These are phyloP conservation scores for Cajanus cajan DNA, from an alignment of 306 rosid genomes.

Conservation along the genomic window DNA sequence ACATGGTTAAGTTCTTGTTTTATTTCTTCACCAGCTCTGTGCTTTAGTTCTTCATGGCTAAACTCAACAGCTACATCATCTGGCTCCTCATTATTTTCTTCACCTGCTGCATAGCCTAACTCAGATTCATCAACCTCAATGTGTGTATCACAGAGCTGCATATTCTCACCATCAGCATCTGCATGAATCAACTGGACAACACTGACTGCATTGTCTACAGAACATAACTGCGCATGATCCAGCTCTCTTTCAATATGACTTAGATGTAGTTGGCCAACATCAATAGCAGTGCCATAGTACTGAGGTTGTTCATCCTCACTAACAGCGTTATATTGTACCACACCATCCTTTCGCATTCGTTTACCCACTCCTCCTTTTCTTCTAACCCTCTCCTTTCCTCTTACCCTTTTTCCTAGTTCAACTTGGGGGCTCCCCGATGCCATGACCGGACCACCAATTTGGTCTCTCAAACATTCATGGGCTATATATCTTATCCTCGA, in stretches of 20 bases:
- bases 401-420: constrained; percentile 75
- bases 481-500: constrained; percentile 82
- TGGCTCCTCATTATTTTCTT: constrained; percentile 40
- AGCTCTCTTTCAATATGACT: constrained; percentile 55
- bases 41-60: constrained; percentile 52
- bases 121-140: constrained; percentile 65
- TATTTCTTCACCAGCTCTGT: constrained; percentile 48
- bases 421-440: constrained; percentile 51
- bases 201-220: constrained; percentile 48
- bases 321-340: constrained; percentile 45
- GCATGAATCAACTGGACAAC: constrained; percentile 55
- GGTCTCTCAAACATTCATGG: constrained; percentile 94
- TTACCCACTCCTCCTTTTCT: constrained; percentile 74
- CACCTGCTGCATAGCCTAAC: constrained; percentile 45
- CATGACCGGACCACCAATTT: constrained; percentile 72
- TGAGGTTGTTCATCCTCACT: constrained; percentile 87
- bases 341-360: constrained; percentile 77
- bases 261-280: constrained; percentile 54
- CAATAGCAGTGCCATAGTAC: constrained; percentile 59
- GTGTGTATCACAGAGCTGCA: constrained; percentile 58
- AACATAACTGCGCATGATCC: constrained; percentile 54
- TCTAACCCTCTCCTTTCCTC: constrained; percentile 97
- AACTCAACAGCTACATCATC: constrained; percentile 40
- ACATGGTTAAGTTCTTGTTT: constrained; percentile 54
- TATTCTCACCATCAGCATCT: constrained; percentile 42